Evolutionary conservation across 805 yeast species (phyloP).

Genomic region (Candida boidinii): DNA sequence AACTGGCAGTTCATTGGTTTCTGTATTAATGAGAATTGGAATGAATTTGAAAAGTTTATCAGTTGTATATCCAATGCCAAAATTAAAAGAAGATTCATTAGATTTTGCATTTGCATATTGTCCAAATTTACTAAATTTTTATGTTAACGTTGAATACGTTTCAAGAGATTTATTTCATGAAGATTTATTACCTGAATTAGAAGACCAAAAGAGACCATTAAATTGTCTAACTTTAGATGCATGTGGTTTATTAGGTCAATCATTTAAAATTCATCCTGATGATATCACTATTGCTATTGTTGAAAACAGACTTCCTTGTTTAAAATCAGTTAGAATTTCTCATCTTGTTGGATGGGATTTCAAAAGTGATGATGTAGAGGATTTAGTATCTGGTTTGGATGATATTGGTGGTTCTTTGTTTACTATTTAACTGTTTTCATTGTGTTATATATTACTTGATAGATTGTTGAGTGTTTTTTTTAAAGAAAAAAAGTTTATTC

Average conservation of each 20-base stretch:
- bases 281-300: constrained; percentile 79
- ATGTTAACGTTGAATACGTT: constrained; percentile 74
- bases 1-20: constrained; percentile 54
- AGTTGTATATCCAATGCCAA: constrained; percentile 86
- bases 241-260: constrained; percentile 80
- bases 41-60: constrained; percentile 50
- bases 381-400: constrained; percentile 61
- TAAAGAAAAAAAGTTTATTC: too few relatives aligned
- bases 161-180: constrained; percentile 43
- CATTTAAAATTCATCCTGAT: constrained; percentile 76
- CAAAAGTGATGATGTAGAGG: constrained; percentile 48
- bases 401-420: constrained; percentile 74
- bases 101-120: constrained; percentile 71
- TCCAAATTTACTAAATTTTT: constrained; percentile 57
- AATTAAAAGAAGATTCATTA: constrained; percentile 55
- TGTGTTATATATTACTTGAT: too few relatives aligned
- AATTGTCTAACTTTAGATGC: constrained; percentile 64
- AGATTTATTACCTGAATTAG: constrained; percentile 29
- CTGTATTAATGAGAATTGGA: constrained; percentile 58
- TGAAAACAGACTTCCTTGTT: constrained; percentile 65
- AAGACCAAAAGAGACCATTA: constrained; percentile 34
- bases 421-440: constrained; percentile 26
- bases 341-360: constrained; percentile 84
- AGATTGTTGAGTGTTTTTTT: too few relatives aligned
- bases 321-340: constrained; percentile 59